Base-by-base conservation (phyloP, 176 grass and related monocot species). In the Carex myosuroides region DNA sequence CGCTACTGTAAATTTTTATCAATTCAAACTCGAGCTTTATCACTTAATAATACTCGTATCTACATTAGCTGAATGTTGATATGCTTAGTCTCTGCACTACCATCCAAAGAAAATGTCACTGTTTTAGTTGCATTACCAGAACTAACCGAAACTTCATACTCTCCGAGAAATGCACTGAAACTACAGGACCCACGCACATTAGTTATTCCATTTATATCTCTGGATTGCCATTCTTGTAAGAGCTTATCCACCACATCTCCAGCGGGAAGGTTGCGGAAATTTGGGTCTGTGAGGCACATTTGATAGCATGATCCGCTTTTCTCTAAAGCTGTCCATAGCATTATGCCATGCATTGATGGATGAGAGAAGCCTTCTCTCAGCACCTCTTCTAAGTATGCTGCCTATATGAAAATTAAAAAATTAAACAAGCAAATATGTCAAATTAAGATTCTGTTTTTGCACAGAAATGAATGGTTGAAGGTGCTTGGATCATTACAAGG, bases 261-360 rank as follows among this genome's bases (percentile, higher is more conserved):
- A 0, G 95, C 37, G 0, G 92, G 92, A 3, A 97, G 87, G 77
- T 97, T 97, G 59, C 4, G 50, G 13, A 94, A 87, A 44, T 81
- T 86, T 16, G 35, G 44, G 60, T 94, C 87, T 0, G 92, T 98
- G 1, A 98, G 91, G 84, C 95, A 98, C 95, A 98, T 98, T 79
- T 98, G 90, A 68, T 98, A 98, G 91, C 95, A 98, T 13, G 13
- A 81, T 1, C 84, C 95, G 3, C 84, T 73, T 0, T 30, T 17
- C 20, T 88, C 82, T 69, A 98, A 73, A 3, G 95, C 95, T 16
- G 89, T 90, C 92, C 95, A 98, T 6, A 98, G 82, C 81, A 98
- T 80, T 16, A 98, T 93, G 10, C 95, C 95, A 58, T 91, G 86
- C 48, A 98, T 88, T 5, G 88, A 74, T 48, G 94, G 94, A 63